Evolutionary conservation across 176 grass and related monocot genomes (phyloP).

Genomic region (Panicum miliaceum): DNA sequence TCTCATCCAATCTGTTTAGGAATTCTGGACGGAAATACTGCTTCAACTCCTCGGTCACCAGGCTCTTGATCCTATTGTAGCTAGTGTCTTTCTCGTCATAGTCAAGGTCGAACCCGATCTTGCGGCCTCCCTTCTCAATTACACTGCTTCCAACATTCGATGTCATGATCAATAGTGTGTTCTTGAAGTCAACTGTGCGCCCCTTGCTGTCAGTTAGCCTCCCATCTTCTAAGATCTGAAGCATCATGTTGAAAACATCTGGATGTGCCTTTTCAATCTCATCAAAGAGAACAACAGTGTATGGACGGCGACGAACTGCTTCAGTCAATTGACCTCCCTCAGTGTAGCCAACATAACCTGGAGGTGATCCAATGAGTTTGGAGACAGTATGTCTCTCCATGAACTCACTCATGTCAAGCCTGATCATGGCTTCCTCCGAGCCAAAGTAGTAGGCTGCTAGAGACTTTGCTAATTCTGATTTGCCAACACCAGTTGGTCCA

Average conservation of each 20-base stretch:
- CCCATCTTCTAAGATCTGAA: slow-evolving; percentile 97
- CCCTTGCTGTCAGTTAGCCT: slow-evolving; percentile 95
- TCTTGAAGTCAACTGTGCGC: slow-evolving; percentile 93
- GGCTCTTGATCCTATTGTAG: slow-evolving; percentile 91
- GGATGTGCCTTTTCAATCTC: slow-evolving; percentile 98
- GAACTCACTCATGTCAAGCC: slow-evolving; percentile 99
- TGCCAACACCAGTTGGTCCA: slow-evolving; percentile 94
- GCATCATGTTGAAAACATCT: slow-evolving; percentile 99
- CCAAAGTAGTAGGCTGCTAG: slow-evolving; percentile 90
- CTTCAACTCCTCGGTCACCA: slow-evolving; percentile 92
- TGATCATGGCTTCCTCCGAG: slow-evolving; percentile 95
- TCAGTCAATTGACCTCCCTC: slow-evolving; percentile 92
- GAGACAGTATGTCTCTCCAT: slow-evolving; percentile 98
- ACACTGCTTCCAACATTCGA: slow-evolving; percentile 93
- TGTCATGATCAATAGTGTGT: slow-evolving; percentile 90
- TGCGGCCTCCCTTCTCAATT: slow-evolving; percentile 89
- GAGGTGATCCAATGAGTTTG: slow-evolving; percentile 94
- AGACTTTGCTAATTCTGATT: slow-evolving; percentile 94
- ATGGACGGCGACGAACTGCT: slow-evolving; percentile 89
- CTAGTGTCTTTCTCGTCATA: slow-evolving; percentile 89
- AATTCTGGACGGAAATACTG: slow-evolving; percentile 95
- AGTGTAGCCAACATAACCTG: slow-evolving; percentile 96
- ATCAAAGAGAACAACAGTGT: slow-evolving; percentile 95
- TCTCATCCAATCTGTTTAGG: slow-evolving; percentile 91
- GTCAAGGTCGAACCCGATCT: slow-evolving; percentile 92